Base-by-base conservation (phyloP, 2,329 filamentous ascomycete genomes). In the Xylariaceae sp. region DNA sequence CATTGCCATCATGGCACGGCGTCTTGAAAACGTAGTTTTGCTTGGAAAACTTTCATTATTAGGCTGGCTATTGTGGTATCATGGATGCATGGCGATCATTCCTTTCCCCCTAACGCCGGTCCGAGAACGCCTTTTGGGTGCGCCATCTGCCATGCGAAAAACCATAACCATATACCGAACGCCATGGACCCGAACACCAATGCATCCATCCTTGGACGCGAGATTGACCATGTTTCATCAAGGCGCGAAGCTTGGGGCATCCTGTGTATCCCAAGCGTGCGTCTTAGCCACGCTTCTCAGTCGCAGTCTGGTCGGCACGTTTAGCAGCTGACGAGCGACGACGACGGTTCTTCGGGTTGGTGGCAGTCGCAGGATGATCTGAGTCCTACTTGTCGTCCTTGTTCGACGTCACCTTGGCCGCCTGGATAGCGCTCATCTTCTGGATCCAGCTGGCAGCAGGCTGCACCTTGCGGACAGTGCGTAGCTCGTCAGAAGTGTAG, bases 401-500 rank as follows among this genome's bases (percentile, higher is more conserved):
- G 19, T 81, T 78, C 5, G 81, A 76, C 70, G 81, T 85, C 41
- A 86, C 90, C 75, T 97, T 97, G 42, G 90, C 90, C 1, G 91
- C 92, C 71, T 96, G 90, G 14, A 99, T 87, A 19, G 94, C 92
- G 63, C 90, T 92, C 86, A 99, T 95, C 77, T 99, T 99, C 58
- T 88, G 86, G 54, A 94, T 92, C 90, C 94, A 99, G 18, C 84
- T 88, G 14, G 86, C 75, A 17, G 90, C 85, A 2, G 94, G 94
- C 66, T 94, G 87, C 46, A 95, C 87, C 75, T 96, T 96, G 67
- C 91, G 86, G 30, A 97, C 92, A 0, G 90, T 96, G 49, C 94
- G 85, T 52, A 96, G 81, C 71, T 99, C 94, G 65, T 99, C 94
- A 3, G 90, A 89, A 0, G 90, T 89, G 71, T 95, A 97, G 11